Percentiles rank a stretch among this genome's conserved stretches.
Conservation (phyloP, 1,139 yeast species). For the Suhomyces terraborum region DNA sequence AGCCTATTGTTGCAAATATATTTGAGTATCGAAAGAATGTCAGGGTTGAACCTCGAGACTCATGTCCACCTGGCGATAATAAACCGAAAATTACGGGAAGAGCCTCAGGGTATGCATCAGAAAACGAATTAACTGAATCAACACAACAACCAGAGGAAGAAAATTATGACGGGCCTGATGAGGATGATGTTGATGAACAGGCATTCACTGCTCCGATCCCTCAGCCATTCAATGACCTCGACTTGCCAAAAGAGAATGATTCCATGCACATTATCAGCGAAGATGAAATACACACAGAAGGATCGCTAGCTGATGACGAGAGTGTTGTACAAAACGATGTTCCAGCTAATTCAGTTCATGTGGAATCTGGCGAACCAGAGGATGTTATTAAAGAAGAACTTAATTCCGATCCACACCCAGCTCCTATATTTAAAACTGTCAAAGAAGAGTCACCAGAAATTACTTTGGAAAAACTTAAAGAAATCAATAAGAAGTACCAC, state of each 20-base stretch:
- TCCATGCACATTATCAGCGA: conserved; percentile 16
- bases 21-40: no score
- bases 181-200: no score
- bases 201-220: conserved; percentile 27
- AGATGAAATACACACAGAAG: conserved; percentile 29
- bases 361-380: conserved; percentile 1
- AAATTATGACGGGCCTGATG: conserved; percentile 1
- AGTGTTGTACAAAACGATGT: neutral
- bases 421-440: conserved; percentile 37
- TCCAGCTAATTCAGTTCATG: neutral
- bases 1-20: no score
- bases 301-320: conserved; percentile 32
- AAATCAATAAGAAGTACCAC: conserved; percentile 36
- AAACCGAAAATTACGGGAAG: conserved; percentile 3
- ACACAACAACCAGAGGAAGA: conserved; percentile 6
- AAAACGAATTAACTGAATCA: conserved; percentile 21
- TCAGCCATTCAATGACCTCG: conserved; percentile 21
- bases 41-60: no score
- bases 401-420: conserved; percentile 4
- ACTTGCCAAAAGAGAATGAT: conserved; percentile 7
- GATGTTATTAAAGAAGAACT: neutral
- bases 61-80: no score
- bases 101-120: conserved; percentile 25
- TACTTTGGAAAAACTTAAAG: conserved; percentile 30
- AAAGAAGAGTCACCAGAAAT: conserved; percentile 35